These are phyloP conservation scores for Mortierella sp. DNA, from an alignment of 371 early-diverging fungal species.

Conservation along the genomic window DNA sequence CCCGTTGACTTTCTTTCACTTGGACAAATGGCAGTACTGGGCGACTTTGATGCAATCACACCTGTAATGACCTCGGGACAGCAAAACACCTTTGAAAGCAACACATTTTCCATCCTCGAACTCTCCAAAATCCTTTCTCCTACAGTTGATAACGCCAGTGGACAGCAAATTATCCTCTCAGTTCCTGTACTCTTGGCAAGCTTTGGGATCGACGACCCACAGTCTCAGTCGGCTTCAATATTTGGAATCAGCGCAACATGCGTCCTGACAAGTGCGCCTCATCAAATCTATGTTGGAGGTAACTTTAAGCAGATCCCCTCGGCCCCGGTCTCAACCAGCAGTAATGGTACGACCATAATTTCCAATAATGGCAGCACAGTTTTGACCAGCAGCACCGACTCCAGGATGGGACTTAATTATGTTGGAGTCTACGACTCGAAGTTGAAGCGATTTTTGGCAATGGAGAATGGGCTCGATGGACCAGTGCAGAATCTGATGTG, in stretches of 20 bases:
- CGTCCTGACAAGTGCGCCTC: constrained; percentile 29
- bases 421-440: constrained; percentile 64
- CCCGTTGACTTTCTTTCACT: constrained; percentile 34
- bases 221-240: neutral
- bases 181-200: constrained; percentile 40
- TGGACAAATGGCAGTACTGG: constrained; percentile 46
- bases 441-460: constrained; percentile 54
- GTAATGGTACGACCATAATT: neutral
- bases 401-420: constrained; percentile 58
- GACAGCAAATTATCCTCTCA: constrained; percentile 6
- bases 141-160: neutral
- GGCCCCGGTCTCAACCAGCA: too few relatives aligned
- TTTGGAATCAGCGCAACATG: constrained; percentile 37
- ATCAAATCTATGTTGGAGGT: constrained; percentile 64
- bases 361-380: neutral
- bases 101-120: constrained; percentile 44
- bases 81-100: constrained; percentile 36
- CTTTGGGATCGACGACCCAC: constrained; percentile 15
- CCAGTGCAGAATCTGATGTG: constrained; percentile 74
- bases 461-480: constrained; percentile 77
- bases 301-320: constrained; percentile 53
- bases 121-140: constrained; percentile 9
- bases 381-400: constrained; percentile 11
- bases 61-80: constrained; percentile 30
- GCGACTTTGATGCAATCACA: constrained; percentile 45